Evolutionary conservation across 306 rosid genomes (phyloP).

Genomic region (Rubus idaeus): DNA sequence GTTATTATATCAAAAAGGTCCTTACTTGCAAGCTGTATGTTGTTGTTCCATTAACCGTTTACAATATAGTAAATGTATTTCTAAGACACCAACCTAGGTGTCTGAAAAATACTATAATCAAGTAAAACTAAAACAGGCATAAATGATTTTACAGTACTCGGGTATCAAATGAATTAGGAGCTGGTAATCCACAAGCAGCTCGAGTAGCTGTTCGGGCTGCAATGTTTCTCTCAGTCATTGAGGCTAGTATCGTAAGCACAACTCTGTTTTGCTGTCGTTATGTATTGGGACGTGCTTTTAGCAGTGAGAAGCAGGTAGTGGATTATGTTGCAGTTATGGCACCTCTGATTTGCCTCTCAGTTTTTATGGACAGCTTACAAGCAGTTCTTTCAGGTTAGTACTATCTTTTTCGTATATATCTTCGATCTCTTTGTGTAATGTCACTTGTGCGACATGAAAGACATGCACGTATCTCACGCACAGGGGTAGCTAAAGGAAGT

Average conservation of each 20-base stretch:
- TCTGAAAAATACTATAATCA: not conserved
- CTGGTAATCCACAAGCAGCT: constrained; percentile 52
- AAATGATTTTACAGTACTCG: constrained; percentile 45
- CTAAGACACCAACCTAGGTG: not conserved
- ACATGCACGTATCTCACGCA: not conserved
- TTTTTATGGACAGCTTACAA: constrained; percentile 41
- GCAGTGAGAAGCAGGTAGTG: constrained; percentile 48
- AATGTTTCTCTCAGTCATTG: constrained; percentile 38
- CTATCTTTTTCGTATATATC: not conserved
- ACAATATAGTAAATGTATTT: too few relatives aligned
- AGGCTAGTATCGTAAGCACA: constrained; percentile 36
- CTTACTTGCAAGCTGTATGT: too few relatives aligned
- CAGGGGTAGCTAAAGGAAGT: constrained; percentile 54
- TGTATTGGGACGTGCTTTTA: constrained; percentile 55
- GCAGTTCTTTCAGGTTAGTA: constrained; percentile 41
- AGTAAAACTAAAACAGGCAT: not conserved
- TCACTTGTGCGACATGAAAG: too few relatives aligned
- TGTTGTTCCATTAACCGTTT: too few relatives aligned
- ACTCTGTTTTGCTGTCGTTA: constrained; percentile 32
- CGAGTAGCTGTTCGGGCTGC: constrained; percentile 35
- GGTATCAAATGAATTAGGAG: constrained; percentile 69
- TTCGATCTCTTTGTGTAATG: too few relatives aligned
- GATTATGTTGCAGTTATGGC: constrained; percentile 41
- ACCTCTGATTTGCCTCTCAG: constrained; percentile 48
- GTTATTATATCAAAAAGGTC: not conserved